phyloP scores from a whole-genome alignment of 495 filamentous ascomycete species.

The Astrothelium macrocarpum region DNA sequence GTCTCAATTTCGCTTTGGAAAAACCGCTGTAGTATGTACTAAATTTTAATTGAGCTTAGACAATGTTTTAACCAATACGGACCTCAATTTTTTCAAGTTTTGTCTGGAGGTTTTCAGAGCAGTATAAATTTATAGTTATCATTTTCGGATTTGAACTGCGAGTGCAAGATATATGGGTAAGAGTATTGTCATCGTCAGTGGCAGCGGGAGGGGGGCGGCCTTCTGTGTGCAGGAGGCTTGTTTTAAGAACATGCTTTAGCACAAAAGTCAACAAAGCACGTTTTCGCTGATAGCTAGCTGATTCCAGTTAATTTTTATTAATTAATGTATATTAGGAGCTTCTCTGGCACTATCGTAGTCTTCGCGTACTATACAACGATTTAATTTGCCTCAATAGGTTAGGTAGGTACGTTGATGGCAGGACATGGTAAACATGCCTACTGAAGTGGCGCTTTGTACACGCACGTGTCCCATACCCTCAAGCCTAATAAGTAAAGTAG shows the following conservation, averaged over 20 bases:
- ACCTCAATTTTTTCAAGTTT: not conserved
- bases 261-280: too few relatives aligned
- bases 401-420: not conserved
- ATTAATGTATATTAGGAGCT: too few relatives aligned
- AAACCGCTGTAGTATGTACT: not conserved
- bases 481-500: not conserved
- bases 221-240: not conserved
- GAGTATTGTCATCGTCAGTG: not conserved
- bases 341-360: too few relatives aligned
- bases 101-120: not conserved
- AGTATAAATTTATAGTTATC: not conserved
- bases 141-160: not conserved
- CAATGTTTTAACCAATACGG: not conserved
- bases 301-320: too few relatives aligned
- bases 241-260: not conserved
- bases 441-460: not conserved
- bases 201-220: not conserved
- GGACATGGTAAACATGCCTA: not conserved
- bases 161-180: not conserved
- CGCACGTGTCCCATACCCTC: not conserved
- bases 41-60: not conserved
- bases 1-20: not conserved
- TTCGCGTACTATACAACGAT: too few relatives aligned
- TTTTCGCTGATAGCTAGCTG: too few relatives aligned
- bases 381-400: too few relatives aligned